Evolutionary conservation across 2,329 filamentous ascomycete species (phyloP).

Genomic region (Delphinella strobiligena): DNA sequence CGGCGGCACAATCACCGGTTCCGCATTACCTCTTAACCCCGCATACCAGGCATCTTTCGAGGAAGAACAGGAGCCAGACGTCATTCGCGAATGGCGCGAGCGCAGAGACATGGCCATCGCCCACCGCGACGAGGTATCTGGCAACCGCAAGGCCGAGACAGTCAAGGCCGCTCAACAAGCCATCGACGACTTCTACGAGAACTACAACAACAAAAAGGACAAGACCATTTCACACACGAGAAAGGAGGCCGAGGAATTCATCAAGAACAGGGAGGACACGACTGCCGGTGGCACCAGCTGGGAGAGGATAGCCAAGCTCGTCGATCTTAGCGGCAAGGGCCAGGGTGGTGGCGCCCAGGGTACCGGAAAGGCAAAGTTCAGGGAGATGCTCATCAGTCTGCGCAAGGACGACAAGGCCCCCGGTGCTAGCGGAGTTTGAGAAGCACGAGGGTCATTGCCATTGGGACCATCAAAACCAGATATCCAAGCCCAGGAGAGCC

Average conservation of each 20-base stretch:
- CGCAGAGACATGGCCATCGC: constrained; percentile 71
- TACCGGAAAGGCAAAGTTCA: constrained; percentile 91
- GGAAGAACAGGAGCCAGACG: constrained; percentile 76
- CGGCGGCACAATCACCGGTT: constrained; percentile 69
- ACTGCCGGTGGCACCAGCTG: constrained; percentile 92
- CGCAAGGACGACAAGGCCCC: constrained; percentile 87
- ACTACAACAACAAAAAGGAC: constrained; percentile 97
- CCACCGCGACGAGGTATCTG: constrained; percentile 75
- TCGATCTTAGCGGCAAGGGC: constrained; percentile 94
- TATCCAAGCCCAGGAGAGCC: no score
- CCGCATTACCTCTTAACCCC: constrained; percentile 44
- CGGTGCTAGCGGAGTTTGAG: constrained; percentile 38
- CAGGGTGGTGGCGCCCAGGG: constrained; percentile 73
- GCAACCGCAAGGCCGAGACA: constrained; percentile 70
- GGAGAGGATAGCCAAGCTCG: constrained; percentile 94
- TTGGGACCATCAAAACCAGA: no score
- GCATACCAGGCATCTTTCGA: constrained; percentile 38
- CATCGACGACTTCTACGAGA: constrained; percentile 98
- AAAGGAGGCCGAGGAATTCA: constrained; percentile 86
- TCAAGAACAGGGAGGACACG: constrained; percentile 80
- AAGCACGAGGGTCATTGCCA: no score
- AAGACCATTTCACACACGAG: constrained; percentile 81
- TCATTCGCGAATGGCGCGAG: constrained; percentile 83
- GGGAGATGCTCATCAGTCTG: constrained; percentile 75
- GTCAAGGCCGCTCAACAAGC: constrained; percentile 82